Conservation (phyloP, 192 early-diverging fungal genomes). For the Chytriomyces sp. region DNA sequence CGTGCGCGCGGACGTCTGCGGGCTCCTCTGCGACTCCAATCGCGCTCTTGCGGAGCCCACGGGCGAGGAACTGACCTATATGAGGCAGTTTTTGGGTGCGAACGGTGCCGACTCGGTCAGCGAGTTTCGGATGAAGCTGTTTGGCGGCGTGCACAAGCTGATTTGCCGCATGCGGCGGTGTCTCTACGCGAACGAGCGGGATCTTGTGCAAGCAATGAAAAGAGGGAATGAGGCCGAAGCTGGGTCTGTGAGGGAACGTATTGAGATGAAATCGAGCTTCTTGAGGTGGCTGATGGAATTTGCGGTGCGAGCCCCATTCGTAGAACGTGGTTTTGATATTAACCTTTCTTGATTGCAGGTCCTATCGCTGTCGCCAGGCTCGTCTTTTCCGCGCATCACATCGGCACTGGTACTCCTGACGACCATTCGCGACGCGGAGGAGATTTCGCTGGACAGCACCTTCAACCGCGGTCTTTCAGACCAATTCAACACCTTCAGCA, state of each 20-base stretch:
- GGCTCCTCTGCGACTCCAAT: constrained; percentile 78
- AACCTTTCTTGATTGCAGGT: constrained; percentile 10
- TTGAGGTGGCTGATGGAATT: constrained; percentile 64
- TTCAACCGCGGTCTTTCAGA: constrained; percentile 2
- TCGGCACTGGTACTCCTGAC: constrained; percentile 59
- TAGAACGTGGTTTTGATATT: neutral
- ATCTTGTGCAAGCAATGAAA: constrained; percentile 7
- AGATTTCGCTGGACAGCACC: constrained; percentile 32
- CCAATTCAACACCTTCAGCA: constrained; percentile 6
- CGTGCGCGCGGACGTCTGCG: constrained; percentile 76
- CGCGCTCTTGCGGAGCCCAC: constrained; percentile 66
- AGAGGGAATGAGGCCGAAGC: constrained; percentile 6
- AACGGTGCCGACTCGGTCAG: constrained; percentile 74
- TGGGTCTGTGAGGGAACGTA: no score
- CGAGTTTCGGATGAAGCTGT: constrained; percentile 80
- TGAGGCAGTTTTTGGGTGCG: constrained; percentile 68
- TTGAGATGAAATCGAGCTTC: constrained; percentile 56
- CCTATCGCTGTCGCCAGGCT: constrained; percentile 71
- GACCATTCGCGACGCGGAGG: constrained; percentile 39
- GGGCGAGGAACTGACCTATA: constrained; percentile 60
- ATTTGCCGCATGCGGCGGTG: constrained; percentile 38
- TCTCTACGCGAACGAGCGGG: constrained; percentile 45
- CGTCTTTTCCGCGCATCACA: constrained; percentile 70
- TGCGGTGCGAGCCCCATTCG: constrained; percentile 30
- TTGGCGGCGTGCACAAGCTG: constrained; percentile 36